These are phyloP conservation scores for Arthrinium phaeospermum DNA, from an alignment of 2,329 filamentous ascomycete species.

Conservation along the genomic window DNA sequence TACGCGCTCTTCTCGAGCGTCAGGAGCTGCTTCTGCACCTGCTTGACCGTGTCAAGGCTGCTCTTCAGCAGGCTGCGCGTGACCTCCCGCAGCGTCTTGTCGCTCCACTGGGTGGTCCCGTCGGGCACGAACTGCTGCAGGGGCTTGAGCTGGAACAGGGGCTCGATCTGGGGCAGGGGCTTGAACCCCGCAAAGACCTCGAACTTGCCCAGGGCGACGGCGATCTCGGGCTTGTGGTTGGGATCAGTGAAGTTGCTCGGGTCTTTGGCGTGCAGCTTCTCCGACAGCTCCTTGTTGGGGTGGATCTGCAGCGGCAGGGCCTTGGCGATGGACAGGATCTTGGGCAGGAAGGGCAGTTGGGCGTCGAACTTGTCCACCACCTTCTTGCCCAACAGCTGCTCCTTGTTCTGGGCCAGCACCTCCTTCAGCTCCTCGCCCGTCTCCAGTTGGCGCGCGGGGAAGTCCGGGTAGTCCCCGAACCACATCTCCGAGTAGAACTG, in stretches of 20 bases:
- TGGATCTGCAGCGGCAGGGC: constrained; percentile 78
- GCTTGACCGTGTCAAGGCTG: constrained; percentile 55
- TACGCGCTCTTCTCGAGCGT: constrained; percentile 52
- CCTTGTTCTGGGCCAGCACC: constrained; percentile 65
- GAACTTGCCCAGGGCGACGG: constrained; percentile 72
- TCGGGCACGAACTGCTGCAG: constrained; percentile 64
- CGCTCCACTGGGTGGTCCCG: constrained; percentile 59
- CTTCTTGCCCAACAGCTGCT: constrained; percentile 67
- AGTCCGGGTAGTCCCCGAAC: constrained; percentile 78
- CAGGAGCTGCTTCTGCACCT: constrained; percentile 58
- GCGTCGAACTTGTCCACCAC: constrained; percentile 66
- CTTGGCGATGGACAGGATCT: constrained; percentile 78
- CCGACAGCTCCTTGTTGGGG: constrained; percentile 71
- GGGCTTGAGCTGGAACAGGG: constrained; percentile 60
- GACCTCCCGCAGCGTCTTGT: constrained; percentile 62
- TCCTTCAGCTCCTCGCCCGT: constrained; percentile 69
- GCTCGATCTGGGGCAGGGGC: constrained; percentile 63
- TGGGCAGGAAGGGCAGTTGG: constrained; percentile 75
- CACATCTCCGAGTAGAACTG: constrained; percentile 71
- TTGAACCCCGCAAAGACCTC: constrained; percentile 81
- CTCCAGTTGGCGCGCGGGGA: constrained; percentile 67
- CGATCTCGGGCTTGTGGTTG: constrained; percentile 84
- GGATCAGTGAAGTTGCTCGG: constrained; percentile 71
- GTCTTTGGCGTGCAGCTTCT: constrained; percentile 66
- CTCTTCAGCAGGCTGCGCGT: constrained; percentile 61